Evolutionary conservation across 140 eudicot species (phyloP), one percentile per base, ranked within the genome.

Genomic region (Erigeron philadelphicus): DNA sequence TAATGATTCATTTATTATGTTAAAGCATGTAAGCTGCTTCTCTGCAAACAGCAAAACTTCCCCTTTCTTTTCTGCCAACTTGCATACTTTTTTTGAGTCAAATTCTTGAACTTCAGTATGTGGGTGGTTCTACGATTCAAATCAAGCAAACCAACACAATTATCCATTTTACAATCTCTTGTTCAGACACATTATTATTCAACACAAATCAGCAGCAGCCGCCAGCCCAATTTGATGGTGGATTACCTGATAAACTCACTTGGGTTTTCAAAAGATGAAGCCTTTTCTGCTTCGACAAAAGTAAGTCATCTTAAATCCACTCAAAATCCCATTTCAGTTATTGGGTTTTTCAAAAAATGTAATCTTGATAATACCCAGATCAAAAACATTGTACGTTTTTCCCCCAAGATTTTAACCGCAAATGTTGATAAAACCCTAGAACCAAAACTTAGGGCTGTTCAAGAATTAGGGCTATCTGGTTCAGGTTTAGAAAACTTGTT

Each of bases 231-330:
- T 66, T 78, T 68, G 68, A 61, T 66, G 80, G 76, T 74, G 47
- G 80, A 74, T 19, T 74, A 42, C 76, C 70, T 79, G 41, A 49
- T 68, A 9, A 56, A 68, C 4, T 74, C 76, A 45, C 70, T 74
- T 16, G 80, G 80, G 73, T 69, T 79, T 19, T 62, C 73, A 21
- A 38, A 18, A 68, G 68, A 74, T 45, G 72, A 69, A 74, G 76
- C 83, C 7, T 17, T 64, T 9, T 15, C 50, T 9, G 49, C 72
- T 7, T 45, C 73, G 25, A 31, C 69, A 9, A 69, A 79, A 79
- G 73, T 79, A 42, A 31, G 58, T 64, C 72, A 45, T 68, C 56
- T 66, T 31, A 71, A 80, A 76, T 66, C 81, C 62, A 71, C 76
- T 5, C 19, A 31, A 61, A 79, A 68, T 0, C 81, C 80, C 9